These are phyloP conservation scores for Geranium brycei DNA, from an alignment of 345 rosid genomes.

Conservation along the genomic window DNA sequence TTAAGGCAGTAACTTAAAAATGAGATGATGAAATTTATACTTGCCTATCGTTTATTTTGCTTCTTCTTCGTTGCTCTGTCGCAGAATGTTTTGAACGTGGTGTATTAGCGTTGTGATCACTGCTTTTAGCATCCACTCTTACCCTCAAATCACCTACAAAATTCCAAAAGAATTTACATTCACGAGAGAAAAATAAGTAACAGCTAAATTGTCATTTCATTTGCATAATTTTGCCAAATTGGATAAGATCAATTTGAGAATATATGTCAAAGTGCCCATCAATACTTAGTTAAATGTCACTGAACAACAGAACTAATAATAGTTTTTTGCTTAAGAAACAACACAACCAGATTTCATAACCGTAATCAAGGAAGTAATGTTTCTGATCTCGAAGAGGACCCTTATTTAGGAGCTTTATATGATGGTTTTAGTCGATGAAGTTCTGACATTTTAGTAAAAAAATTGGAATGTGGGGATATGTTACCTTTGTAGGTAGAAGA, in stretches of 20 bases:
- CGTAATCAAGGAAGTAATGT: no score
- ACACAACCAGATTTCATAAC: no score
- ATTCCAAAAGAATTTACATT: background rate
- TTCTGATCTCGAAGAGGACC: no score
- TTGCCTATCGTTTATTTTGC: constrained; percentile 94
- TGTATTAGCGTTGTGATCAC: constrained; percentile 73
- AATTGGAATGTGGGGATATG: background rate
- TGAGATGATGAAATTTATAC: constrained; percentile 5
- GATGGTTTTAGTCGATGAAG: background rate
- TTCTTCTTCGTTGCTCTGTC: constrained; percentile 91
- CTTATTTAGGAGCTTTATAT: no score
- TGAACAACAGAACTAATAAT: background rate
- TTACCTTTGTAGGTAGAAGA: constrained; percentile 48
- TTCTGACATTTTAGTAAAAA: background rate
- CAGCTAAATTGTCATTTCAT: no score
- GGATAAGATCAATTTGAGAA: background rate
- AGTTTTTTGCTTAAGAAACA: no score
- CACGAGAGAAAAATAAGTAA: background rate
- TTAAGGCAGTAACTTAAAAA: background rate
- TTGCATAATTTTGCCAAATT: background rate
- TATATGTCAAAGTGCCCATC: background rate
- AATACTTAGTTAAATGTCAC: background rate
- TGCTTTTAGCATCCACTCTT: constrained; percentile 48
- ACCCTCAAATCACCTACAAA: constrained; percentile 48
- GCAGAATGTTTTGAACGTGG: constrained; percentile 98